These are phyloP conservation scores for Hymenoscyphus salicellus DNA, from an alignment of 2,329 filamentous ascomycete genomes.

Conservation along the genomic window DNA sequence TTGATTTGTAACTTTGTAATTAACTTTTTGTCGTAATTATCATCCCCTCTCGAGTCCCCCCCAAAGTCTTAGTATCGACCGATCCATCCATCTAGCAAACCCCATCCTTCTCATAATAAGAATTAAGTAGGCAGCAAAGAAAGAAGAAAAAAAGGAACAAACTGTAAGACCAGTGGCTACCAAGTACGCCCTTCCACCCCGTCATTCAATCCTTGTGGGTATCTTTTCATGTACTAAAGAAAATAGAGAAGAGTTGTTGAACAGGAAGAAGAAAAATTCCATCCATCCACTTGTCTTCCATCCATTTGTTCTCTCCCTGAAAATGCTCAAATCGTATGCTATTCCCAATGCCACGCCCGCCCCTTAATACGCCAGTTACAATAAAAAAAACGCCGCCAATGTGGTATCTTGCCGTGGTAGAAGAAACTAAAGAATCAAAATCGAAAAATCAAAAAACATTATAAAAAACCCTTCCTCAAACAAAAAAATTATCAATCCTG, in stretches of 20 bases:
- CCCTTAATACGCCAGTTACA: not conserved
- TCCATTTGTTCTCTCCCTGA: not conserved
- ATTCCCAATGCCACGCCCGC: not conserved
- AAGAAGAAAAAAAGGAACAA: too few species aligned
- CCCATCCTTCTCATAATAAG: too few species aligned
- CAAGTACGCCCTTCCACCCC: too few species aligned
- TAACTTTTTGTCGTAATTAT: too few species aligned
- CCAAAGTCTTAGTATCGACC: too few species aligned
- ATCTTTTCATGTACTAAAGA: not conserved
- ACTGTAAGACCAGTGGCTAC: too few species aligned
- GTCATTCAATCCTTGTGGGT: not conserved
- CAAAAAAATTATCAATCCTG: constrained; percentile 1
- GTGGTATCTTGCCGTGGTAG: not conserved
- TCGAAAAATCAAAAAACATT: constrained; percentile 2
- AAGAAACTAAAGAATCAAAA: not conserved
- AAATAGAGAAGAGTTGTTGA: not conserved
- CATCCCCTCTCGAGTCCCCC: too few species aligned
- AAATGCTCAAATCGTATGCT: not conserved
- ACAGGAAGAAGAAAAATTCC: not conserved
- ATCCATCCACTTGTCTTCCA: not conserved
- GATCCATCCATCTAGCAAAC: too few species aligned
- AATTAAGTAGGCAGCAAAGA: too few species aligned
- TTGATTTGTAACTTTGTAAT: too few species aligned
- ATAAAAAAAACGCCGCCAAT: not conserved
- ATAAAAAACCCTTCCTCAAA: not conserved